Evolutionary conservation across 2,329 filamentous ascomycete species (phyloP).

Genomic region (Paecilomyces dactylethromorphus): DNA sequence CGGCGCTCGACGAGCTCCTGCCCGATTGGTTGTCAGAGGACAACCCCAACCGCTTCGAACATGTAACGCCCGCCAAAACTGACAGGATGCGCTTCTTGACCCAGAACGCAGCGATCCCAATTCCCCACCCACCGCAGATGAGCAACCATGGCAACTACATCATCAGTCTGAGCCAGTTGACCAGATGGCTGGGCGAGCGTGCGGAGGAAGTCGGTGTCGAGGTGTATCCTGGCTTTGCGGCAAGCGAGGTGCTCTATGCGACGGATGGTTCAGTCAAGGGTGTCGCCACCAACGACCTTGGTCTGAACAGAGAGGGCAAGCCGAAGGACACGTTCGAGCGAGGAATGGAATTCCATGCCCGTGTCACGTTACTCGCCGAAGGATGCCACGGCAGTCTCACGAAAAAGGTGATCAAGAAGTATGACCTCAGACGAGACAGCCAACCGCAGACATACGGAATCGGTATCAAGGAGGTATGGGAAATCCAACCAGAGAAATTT

Average conservation of each 20-base stretch:
- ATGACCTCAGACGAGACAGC: conserved; percentile 79
- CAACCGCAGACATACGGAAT: conserved; percentile 93
- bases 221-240: conserved; percentile 92
- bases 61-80: conserved; percentile 72
- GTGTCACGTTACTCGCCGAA: conserved; percentile 85
- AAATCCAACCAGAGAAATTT: conserved; percentile 89
- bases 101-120: conserved; percentile 66
- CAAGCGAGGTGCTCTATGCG: conserved; percentile 83
- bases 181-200: conserved; percentile 90
- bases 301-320: conserved; percentile 72
- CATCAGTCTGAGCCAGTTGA: conserved; percentile 87
- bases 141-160: conserved; percentile 98
- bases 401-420: conserved; percentile 93
- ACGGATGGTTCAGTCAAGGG: conserved; percentile 83
- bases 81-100: conserved; percentile 96
- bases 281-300: conserved; percentile 92
- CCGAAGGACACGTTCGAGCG: conserved; percentile 88
- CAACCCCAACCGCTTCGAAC: conserved; percentile 81
- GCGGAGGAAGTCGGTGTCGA: conserved; percentile 97
- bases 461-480: conserved; percentile 96
- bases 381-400: conserved; percentile 93
- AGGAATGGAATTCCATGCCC: conserved; percentile 96
- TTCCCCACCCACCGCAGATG: conserved; percentile 94
- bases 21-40: conserved; percentile 88
- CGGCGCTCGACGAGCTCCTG: conserved; percentile 79